Conservation (phyloP, 208 protist species). For the Wallacemonas rigidus region DNA sequence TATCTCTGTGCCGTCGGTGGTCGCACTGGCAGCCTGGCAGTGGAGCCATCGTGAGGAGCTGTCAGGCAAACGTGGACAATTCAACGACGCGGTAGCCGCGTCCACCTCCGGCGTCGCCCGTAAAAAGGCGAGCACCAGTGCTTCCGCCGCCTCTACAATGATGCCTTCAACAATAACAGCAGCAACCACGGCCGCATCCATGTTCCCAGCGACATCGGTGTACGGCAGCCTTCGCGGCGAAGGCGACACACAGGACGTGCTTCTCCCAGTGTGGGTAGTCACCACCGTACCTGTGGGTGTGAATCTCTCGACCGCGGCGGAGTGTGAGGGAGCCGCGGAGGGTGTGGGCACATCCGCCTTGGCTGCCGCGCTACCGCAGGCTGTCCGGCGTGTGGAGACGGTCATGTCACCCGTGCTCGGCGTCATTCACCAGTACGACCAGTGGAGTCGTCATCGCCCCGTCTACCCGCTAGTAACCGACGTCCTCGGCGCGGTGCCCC, state of each 20-base stretch:
- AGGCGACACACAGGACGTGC: background rate
- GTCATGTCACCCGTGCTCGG: background rate
- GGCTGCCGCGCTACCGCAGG: background rate
- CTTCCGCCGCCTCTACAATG: background rate
- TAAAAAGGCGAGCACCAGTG: background rate
- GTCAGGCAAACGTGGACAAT: background rate
- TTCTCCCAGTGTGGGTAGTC: background rate
- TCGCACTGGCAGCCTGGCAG: slow-evolving; percentile 25
- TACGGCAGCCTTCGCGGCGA: background rate
- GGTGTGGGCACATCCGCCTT: background rate
- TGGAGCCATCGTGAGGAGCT: background rate
- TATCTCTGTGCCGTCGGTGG: slow-evolving; percentile 21
- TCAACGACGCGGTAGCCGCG: background rate
- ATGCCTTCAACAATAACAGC: background rate
- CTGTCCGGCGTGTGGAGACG: background rate
- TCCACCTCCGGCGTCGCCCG: background rate
- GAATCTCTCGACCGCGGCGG: background rate
- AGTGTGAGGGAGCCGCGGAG: background rate
- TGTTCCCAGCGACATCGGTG: background rate
- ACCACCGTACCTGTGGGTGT: background rate
- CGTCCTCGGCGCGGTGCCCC: background rate
- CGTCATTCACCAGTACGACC: background rate
- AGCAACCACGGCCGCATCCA: background rate
- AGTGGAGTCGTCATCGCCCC: slow-evolving; percentile 5
- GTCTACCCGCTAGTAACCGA: slow-evolving; percentile 7